Percentiles rank a stretch among this genome's conserved stretches.
Conservation (phyloP, 257 asterid species). For the Ophiorrhiza pumila region DNA sequence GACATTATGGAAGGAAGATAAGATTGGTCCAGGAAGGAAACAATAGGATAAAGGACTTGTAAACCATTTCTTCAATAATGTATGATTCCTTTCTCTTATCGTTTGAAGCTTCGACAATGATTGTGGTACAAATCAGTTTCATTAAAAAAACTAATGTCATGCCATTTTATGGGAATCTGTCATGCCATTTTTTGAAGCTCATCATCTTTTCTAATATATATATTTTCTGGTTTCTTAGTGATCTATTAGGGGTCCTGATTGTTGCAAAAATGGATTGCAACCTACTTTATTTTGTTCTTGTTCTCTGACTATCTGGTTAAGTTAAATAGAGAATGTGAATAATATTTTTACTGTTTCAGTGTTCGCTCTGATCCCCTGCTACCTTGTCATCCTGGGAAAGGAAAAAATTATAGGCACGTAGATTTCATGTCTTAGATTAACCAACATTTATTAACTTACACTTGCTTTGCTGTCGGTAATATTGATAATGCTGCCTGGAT, state of each 20-base stretch:
- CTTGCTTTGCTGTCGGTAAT: no score
- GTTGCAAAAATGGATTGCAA: neutral
- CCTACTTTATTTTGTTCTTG: neutral
- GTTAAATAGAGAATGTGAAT: neutral
- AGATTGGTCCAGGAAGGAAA: constrained; percentile 19
- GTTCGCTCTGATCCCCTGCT: neutral
- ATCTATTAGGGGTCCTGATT: neutral
- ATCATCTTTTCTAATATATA: no score
- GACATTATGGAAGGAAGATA: constrained; percentile 24
- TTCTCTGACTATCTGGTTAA: neutral
- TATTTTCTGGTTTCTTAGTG: neutral
- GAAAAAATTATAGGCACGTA: no score
- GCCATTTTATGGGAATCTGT: neutral
- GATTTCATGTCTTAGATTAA: neutral
- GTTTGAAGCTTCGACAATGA: neutral
- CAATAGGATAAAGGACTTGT: constrained; percentile 8
- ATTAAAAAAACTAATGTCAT: neutral
- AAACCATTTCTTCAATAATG: neutral
- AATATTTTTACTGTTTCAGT: neutral
- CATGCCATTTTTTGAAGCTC: neutral
- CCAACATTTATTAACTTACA: no score
- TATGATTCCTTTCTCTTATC: neutral
- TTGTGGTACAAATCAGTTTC: neutral
- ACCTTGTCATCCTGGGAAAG: no score
- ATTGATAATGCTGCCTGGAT: no score